phyloP scores from a whole-genome alignment of 768 basidiomycete species.

The Naganishia vaughanmartiniae region DNA sequence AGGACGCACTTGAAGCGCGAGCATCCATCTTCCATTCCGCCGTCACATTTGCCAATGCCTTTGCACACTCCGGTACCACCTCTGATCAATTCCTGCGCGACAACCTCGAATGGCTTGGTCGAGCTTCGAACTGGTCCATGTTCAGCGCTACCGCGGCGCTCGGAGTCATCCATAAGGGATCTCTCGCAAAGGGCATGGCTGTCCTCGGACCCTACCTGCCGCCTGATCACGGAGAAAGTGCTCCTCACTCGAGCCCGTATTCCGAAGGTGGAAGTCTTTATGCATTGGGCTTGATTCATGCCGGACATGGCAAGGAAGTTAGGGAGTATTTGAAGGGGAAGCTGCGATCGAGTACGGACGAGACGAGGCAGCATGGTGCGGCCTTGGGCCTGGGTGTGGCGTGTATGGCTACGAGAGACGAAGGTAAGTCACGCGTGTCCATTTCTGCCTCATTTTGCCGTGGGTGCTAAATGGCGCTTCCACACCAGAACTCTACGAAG shows the following conservation, averaged over 20 bases:
- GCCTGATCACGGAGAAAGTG: conserved; percentile 59
- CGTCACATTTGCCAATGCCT: conserved; percentile 92
- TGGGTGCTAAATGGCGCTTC: not conserved
- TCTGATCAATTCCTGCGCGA: conserved; percentile 89
- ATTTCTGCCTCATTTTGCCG: not conserved
- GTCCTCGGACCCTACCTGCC: conserved; percentile 94
- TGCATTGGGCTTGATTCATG: conserved; percentile 90
- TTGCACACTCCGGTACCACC: conserved; percentile 96
- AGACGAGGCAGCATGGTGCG: conserved; percentile 94
- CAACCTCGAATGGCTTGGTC: conserved; percentile 92
- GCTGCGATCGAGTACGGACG: conserved; percentile 67
- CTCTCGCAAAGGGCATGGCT: conserved; percentile 85
- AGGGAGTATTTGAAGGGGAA: conserved; percentile 75
- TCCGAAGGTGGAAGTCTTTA: conserved; percentile 96
- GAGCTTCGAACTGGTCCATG: conserved; percentile 97
- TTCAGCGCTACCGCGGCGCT: conserved; percentile 96
- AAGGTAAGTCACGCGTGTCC: conserved; percentile 50
- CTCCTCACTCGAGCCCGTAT: conserved; percentile 77
- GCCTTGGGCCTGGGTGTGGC: conserved; percentile 95
- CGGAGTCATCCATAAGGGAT: conserved; percentile 96
- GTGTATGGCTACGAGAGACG: conserved; percentile 85
- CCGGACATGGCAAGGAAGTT: conserved; percentile 75
- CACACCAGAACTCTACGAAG: conserved; percentile 75
- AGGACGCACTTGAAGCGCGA: conserved; percentile 88
- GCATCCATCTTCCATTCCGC: conserved; percentile 98